Evolutionary conservation across 805 yeast genomes (phyloP).

Genomic region (Saccharomycopsis malanga): DNA sequence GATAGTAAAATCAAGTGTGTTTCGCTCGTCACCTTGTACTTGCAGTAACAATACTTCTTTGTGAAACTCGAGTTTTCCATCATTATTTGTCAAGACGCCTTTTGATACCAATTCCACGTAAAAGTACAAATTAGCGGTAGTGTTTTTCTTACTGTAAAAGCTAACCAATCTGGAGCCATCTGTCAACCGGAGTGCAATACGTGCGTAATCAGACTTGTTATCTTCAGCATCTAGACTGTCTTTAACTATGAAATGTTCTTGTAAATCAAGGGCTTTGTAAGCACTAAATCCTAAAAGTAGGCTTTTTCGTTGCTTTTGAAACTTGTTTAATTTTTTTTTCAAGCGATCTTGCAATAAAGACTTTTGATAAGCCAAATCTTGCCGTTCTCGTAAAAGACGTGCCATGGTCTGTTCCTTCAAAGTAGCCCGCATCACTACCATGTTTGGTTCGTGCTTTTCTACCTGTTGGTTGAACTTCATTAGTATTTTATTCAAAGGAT

Average conservation of each 20-base stretch:
- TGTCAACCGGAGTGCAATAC: constrained; percentile 63
- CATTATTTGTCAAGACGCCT: too few relatives aligned
- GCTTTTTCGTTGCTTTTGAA: constrained; percentile 23
- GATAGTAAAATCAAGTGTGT: too few relatives aligned
- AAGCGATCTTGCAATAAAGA: constrained; percentile 65
- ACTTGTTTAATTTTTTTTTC: constrained; percentile 34
- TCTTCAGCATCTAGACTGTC: constrained; percentile 40
- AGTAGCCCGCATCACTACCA: constrained; percentile 55
- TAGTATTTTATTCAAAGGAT: constrained; percentile 36
- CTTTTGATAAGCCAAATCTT: constrained; percentile 68
- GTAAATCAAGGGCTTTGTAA: background rate
- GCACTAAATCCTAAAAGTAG: background rate
- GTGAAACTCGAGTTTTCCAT: too few relatives aligned
- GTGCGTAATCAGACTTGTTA: constrained; percentile 35
- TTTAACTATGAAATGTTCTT: constrained; percentile 5
- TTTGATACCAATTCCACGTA: constrained; percentile 49
- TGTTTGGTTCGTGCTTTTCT: constrained; percentile 52
- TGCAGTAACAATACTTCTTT: too few relatives aligned
- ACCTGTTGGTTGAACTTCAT: constrained; percentile 40
- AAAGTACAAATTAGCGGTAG: constrained; percentile 62
- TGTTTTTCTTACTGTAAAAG: constrained; percentile 38
- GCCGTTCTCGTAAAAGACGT: constrained; percentile 56
- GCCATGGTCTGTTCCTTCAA: constrained; percentile 51
- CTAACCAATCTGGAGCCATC: constrained; percentile 52
- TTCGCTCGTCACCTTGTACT: too few relatives aligned